These are phyloP conservation scores for Prunus mume DNA, from an alignment of 306 rosid species.

Conservation along the genomic window DNA sequence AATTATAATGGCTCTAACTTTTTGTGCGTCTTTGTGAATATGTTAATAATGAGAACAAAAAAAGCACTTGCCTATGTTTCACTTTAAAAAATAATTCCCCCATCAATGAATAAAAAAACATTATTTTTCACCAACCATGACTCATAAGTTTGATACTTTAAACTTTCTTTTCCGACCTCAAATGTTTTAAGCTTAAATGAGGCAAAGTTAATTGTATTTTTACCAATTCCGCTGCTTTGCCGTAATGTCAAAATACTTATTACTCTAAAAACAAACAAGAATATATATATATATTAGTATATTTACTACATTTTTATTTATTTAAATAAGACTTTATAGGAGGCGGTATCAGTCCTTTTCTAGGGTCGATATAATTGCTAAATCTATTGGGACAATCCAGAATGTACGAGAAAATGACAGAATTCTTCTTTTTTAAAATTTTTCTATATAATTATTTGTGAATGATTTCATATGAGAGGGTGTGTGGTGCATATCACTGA, in stretches of 20 bases:
- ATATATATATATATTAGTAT: background rate
- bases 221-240: background rate
- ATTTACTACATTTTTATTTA: background rate
- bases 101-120: background rate
- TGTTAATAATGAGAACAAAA: no score
- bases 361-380: background rate
- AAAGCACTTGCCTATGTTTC: no score
- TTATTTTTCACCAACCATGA: no score
- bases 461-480: no score
- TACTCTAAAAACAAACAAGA: background rate
- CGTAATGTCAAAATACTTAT: background rate
- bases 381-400: background rate
- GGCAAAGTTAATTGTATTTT: background rate
- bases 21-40: no score
- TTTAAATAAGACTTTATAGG: background rate
- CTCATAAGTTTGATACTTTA: no score
- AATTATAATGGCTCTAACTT: no score
- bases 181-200: background rate
- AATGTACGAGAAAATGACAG: background rate
- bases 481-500: conserved; percentile 19
- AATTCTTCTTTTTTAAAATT: background rate
- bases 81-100: background rate
- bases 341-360: background rate
- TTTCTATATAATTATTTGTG: background rate
- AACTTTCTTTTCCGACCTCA: no score